Evolutionary conservation across 1,139 yeast genomes (phyloP), one percentile per base, ranked within the genome.

Genomic region (Taiozyma sp.): DNA sequence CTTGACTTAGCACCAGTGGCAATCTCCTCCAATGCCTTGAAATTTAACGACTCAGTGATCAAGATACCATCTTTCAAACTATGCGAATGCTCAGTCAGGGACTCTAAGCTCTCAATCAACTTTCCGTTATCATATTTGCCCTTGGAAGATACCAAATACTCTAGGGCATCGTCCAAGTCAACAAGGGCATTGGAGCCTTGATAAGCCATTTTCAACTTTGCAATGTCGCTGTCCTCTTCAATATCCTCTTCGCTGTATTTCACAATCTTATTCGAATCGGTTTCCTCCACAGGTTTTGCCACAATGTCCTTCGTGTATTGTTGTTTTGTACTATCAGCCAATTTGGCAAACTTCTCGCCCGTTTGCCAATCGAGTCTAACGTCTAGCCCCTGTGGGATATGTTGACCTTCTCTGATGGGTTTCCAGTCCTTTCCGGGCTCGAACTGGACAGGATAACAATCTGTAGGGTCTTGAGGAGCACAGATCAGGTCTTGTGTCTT

Each of bases 361-460:
- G 90, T 84, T 29, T 85, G 60, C 58, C 89, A 50, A 87, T 69
- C 88, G 79, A 61, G 85, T 63, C 61, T 88, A 72, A 44, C 86
- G 81, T 89, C 95, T 44, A 89, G 69, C 0, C 97, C 97, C 19
- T 77, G 77, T 1, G 96, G 96, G 8, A 88, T 75, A 16, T 77
- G 75, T 62, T 87, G 95, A 16, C 85, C 88, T 53, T 77, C 82
- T 63, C 71, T 76, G 9, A 90, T 78, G 2, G 63, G 63, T 70
- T 84, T 83, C 95, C 96, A 90, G 58, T 84, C 79, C 3, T 63
- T 55, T 0, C 82, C 68, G 1, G 96, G 85, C 42, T 66, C 77
- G 61, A 88, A 87, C 2, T 78, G 58, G 50, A 68, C 68, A 0
- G 90, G 87, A 61, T 85, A 87, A 62, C 95, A 85, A 56, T 80